A percentile compares a stretch with the other conserved stretches of the same genome.
phyloP scores from a whole-genome alignment of 768 basidiomycete species.

The Leucocoprinus leucothites region DNA sequence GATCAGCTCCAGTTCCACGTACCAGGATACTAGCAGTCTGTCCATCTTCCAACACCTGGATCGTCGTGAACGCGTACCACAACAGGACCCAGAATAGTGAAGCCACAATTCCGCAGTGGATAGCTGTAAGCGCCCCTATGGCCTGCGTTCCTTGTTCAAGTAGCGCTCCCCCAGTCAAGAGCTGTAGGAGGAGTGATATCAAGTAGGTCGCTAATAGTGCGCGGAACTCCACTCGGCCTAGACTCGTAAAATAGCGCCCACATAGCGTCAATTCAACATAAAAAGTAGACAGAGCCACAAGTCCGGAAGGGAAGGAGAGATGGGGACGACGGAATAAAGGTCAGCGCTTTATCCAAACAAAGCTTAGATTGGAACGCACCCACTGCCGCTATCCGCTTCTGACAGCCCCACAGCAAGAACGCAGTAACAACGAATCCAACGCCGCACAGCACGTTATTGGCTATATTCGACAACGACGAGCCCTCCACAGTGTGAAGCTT shows the following conservation, averaged over 20 bases:
- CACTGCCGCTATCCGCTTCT: slow-evolving; percentile 74
- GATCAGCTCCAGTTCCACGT: slow-evolving; percentile 19
- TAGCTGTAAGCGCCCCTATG: slow-evolving; percentile 59
- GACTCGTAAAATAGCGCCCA: background rate
- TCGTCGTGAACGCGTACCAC: slow-evolving; percentile 62
- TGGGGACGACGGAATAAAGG: slow-evolving; percentile 17
- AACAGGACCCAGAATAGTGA: slow-evolving; percentile 68
- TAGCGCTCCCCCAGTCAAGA: slow-evolving; percentile 68
- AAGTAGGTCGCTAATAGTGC: slow-evolving; percentile 55
- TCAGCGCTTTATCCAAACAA: background rate
- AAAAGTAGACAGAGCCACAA: background rate
- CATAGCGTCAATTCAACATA: background rate
- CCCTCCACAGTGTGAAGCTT: slow-evolving; percentile 44
- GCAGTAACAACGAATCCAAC: slow-evolving; percentile 55
- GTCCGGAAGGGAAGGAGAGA: slow-evolving; percentile 15
- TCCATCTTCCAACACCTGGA: slow-evolving; percentile 83
- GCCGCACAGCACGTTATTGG: slow-evolving; percentile 72
- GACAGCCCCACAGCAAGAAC: slow-evolving; percentile 48
- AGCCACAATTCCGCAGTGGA: slow-evolving; percentile 72
- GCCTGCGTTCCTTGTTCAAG: slow-evolving; percentile 66
- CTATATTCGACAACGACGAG: slow-evolving; percentile 63
- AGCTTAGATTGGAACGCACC: slow-evolving; percentile 33
- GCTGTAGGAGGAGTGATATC: slow-evolving; percentile 63
- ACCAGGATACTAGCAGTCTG: slow-evolving; percentile 58
- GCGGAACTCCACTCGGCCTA: slow-evolving; percentile 53